phyloP scores from a whole-genome alignment of 2,329 filamentous ascomycete species.

The Aspergillus japonicus region DNA sequence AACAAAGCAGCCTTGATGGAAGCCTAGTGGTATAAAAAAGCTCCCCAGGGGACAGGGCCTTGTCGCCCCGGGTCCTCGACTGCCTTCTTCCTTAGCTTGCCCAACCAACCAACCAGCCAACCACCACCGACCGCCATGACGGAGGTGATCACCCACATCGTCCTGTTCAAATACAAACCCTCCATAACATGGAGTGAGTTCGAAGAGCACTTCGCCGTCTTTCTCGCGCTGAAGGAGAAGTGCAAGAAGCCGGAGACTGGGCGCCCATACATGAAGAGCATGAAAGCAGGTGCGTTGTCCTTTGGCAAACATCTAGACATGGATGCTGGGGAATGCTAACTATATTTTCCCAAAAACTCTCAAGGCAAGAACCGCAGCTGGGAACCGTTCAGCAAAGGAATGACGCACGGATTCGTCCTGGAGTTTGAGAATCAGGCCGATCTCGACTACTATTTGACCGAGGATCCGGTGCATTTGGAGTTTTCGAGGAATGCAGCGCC shows the following conservation, averaged over 20 bases:
- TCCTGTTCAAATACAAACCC: constrained; percentile 6
- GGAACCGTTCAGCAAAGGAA: constrained; percentile 3
- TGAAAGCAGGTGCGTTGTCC: constrained; percentile 4
- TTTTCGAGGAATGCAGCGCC: constrained; percentile 2
- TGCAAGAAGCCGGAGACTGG: constrained; percentile 3
- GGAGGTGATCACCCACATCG: neutral
- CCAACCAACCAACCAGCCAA: neutral
- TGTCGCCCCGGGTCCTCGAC: neutral
- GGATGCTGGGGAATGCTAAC: neutral
- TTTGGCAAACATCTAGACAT: neutral
- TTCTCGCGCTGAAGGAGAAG: neutral
- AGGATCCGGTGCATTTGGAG: constrained; percentile 5
- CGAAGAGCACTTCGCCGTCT: constrained; percentile 3
- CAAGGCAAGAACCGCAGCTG: constrained; percentile 8
- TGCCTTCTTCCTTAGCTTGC: neutral
- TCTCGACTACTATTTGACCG: constrained; percentile 5
- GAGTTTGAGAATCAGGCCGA: constrained; percentile 8
- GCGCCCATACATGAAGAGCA: constrained; percentile 5
- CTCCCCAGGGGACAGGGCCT: neutral
- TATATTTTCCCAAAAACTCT: neutral
- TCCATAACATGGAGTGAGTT: constrained; percentile 2
- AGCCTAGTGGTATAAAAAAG: neutral
- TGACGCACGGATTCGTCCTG: constrained; percentile 9
- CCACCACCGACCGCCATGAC: neutral
- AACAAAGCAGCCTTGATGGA: neutral